A percentile compares a stretch with the other conserved stretches of the same genome.
These are phyloP conservation scores for Cladosporium sp. DNA, from an alignment of 2,329 filamentous ascomycete genomes.

Conservation along the genomic window DNA sequence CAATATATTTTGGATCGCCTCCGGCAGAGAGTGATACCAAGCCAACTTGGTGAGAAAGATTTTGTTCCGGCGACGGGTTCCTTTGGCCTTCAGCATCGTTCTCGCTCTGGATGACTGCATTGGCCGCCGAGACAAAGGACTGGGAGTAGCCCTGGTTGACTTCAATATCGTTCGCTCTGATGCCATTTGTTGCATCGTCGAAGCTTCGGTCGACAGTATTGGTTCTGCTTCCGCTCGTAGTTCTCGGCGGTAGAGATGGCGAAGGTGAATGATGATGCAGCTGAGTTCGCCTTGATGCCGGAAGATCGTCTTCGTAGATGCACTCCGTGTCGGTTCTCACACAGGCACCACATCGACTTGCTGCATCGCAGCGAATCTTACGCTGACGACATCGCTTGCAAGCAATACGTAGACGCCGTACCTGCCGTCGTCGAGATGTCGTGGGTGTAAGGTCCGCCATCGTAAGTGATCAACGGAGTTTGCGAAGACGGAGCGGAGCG, in stretches of 20 bases:
- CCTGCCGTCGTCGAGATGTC: neutral
- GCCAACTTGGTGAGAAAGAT: constrained; percentile 8
- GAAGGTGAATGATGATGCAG: neutral
- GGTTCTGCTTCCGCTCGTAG: neutral
- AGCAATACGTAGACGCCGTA: constrained; percentile 3
- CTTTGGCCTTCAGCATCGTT: neutral
- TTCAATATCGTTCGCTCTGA: neutral
- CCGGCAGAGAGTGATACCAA: constrained; percentile 6
- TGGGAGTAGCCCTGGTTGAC: neutral
- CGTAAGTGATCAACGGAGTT: neutral
- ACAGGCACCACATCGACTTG: neutral
- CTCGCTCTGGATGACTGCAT: neutral
- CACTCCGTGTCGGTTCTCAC: neutral
- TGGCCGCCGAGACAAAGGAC: neutral
- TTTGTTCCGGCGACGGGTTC: neutral
- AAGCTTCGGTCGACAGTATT: neutral
- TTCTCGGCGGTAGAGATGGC: neutral
- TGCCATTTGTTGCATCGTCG: neutral
- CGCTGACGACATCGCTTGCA: neutral
- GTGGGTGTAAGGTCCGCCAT: neutral
- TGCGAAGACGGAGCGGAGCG: constrained; percentile 1
- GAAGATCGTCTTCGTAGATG: constrained; percentile 8
- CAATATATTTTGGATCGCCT: neutral
- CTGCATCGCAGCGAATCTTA: neutral
- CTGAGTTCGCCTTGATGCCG: neutral